phyloP scores from a whole-genome alignment of 192 early-diverging fungal species.

The Backusella macrospora region DNA sequence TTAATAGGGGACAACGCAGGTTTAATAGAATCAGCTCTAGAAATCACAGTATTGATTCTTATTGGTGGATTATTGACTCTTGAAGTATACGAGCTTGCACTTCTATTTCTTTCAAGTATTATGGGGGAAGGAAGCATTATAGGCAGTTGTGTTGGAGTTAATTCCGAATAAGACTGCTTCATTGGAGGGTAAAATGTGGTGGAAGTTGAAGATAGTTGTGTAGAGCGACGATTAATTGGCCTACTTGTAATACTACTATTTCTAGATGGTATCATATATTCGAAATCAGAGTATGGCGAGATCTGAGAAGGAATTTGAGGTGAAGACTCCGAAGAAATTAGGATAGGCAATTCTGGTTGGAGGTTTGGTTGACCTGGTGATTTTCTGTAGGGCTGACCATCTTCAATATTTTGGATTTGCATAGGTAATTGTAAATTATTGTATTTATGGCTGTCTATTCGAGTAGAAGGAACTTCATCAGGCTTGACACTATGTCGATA shows the following conservation, averaged over 20 bases:
- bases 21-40: neutral
- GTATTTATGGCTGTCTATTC: neutral
- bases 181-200: neutral
- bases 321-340: neutral
- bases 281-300: neutral
- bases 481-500: neutral
- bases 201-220: neutral
- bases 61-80: neutral
- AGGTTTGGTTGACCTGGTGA: neutral
- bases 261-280: neutral
- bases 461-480: neutral
- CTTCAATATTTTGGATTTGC: neutral
- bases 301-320: slow-evolving; percentile 1
- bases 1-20: neutral
- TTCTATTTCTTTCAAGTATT: neutral
- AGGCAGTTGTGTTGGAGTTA: neutral
- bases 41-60: neutral
- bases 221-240: neutral
- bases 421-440: neutral
- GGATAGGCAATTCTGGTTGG: neutral
- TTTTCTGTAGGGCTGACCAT: neutral
- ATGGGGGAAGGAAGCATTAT: neutral
- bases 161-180: neutral
- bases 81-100: neutral
- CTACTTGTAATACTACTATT: neutral